Evolutionary conservation across 225 moss, liverwort and hornwort species (phyloP).

Genomic region (Physcomitrium patens): DNA sequence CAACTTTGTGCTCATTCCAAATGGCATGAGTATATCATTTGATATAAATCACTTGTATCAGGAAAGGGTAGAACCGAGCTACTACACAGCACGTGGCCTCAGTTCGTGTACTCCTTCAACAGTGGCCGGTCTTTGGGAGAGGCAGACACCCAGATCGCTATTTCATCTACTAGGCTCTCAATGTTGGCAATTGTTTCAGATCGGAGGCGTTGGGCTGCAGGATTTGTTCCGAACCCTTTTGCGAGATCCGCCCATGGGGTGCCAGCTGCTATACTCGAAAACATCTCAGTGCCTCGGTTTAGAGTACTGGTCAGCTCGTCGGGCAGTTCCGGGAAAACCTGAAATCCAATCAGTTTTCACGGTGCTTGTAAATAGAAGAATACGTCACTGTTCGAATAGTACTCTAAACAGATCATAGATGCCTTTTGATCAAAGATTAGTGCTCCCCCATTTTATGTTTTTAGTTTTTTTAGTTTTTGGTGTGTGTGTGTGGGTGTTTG

Average conservation of each 20-base stretch:
- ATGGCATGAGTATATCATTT: conserved; percentile 7
- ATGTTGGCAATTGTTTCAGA: conserved; percentile 69
- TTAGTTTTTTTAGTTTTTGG: too few species aligned
- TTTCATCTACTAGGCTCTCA: conserved; percentile 63
- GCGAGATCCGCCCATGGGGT: conserved; percentile 80
- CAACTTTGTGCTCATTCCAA: conserved; percentile 33
- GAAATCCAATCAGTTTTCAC: conserved; percentile 11
- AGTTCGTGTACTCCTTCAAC: conserved; percentile 40
- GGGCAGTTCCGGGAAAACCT: conserved; percentile 81
- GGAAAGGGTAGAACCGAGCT: neutral
- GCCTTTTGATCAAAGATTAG: too few species aligned
- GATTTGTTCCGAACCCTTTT: conserved; percentile 49
- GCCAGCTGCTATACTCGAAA: conserved; percentile 75
- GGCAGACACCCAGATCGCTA: conserved; percentile 46
- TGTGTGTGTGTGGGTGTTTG: too few species aligned
- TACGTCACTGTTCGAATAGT: neutral
- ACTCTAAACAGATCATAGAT: too few species aligned
- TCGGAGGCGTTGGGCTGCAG: conserved; percentile 54
- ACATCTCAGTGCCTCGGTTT: conserved; percentile 76
- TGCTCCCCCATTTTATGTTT: too few species aligned
- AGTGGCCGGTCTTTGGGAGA: conserved; percentile 44
- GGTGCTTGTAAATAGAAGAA: neutral
- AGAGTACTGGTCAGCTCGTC: conserved; percentile 68
- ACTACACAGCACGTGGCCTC: conserved; percentile 20
- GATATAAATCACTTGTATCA: conserved; percentile 11